These are phyloP conservation scores for Pontederia paniculata DNA, from an alignment of 176 grass and related monocot genomes.

Conservation along the genomic window DNA sequence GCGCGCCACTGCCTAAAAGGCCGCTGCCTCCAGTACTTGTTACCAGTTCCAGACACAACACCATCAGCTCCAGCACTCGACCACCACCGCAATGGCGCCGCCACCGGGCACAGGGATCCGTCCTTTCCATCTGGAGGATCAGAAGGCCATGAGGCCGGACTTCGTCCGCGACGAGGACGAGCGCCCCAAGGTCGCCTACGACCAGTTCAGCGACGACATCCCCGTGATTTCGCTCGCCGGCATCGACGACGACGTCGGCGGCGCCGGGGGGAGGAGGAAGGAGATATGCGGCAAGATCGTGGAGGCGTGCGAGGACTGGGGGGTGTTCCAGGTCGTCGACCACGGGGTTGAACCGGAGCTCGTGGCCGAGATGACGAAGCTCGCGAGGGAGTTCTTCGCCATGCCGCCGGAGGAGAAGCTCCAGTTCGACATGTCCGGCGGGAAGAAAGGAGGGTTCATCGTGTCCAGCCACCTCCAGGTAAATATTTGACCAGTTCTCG, in stretches of 20 bases:
- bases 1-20: too few relatives aligned
- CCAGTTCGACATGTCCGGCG: slow-evolving; percentile 76
- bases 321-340: slow-evolving; percentile 90
- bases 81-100: too few relatives aligned
- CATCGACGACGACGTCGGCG: slow-evolving; percentile 26
- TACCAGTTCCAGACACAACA: too few relatives aligned
- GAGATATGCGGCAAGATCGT: slow-evolving; percentile 60
- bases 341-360: slow-evolving; percentile 57
- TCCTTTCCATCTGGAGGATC: slow-evolving; percentile 44
- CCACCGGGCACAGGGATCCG: too few relatives aligned
- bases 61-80: too few relatives aligned
- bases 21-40: too few relatives aligned
- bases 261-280: slow-evolving; percentile 11
- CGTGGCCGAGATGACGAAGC: slow-evolving; percentile 40
- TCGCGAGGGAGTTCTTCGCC: slow-evolving; percentile 64
- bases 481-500: too few relatives aligned
- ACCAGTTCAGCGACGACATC: slow-evolving; percentile 73
- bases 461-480: slow-evolving; percentile 97
- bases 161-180: slow-evolving; percentile 95
- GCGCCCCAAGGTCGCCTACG: slow-evolving; percentile 79
- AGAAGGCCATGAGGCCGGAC: slow-evolving; percentile 43
- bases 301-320: slow-evolving; percentile 74
- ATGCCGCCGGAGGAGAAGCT: slow-evolving; percentile 74
- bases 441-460: slow-evolving; percentile 94
- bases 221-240: slow-evolving; percentile 64